Base-by-base conservation (phyloP, 345 rosid genomes). In the Raphanus sativus region DNA sequence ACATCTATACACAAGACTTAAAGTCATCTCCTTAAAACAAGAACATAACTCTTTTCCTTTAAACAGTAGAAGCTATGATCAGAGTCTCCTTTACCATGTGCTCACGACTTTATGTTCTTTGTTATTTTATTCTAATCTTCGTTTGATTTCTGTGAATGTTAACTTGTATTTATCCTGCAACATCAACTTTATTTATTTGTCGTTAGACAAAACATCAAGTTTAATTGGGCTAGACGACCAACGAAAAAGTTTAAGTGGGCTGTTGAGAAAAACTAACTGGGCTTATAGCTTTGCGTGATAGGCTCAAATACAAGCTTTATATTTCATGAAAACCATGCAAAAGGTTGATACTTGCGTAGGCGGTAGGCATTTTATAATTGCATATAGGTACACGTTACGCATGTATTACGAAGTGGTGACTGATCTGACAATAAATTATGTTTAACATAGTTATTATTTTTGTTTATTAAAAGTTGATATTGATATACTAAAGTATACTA, bases 1-100 rank as follows among this genome's bases (percentile, higher is more conserved):
- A 84, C 74, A 86, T 89, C 77, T 87, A 86, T 80, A 86, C 91
- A 5, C 86, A 87, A 81, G 86, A 85, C 73, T 40, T 76, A 55
- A 69, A 73, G 38, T 40, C 38, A 34, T 78, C 82, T 68, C 82
- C 78, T 79, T 79, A 66, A 79, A 67, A 67, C 34, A 59, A 65
- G 75, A 62, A 42, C 81, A 62, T 65, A 50, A 65, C 5, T 65
- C 56, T 30, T 34, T 32, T 8, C 42, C 73, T 28, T 10, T 38
- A 24, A 28, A 8, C 58, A 61, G 12, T 58, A 13, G 32, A 52
- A 68, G 25, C 48, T 71, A 65, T 30, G 56, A 62, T 33, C 28
- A 55, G 56, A 65, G 50, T 64, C 67, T 71, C 38, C 76, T 58
- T 71, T 8, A n/a, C 38, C 52, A 58, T 62, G 54, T 64, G 71